Conservation (phyloP, 139 green algal genomes). For the Deuterostichococcus epilithicus region DNA sequence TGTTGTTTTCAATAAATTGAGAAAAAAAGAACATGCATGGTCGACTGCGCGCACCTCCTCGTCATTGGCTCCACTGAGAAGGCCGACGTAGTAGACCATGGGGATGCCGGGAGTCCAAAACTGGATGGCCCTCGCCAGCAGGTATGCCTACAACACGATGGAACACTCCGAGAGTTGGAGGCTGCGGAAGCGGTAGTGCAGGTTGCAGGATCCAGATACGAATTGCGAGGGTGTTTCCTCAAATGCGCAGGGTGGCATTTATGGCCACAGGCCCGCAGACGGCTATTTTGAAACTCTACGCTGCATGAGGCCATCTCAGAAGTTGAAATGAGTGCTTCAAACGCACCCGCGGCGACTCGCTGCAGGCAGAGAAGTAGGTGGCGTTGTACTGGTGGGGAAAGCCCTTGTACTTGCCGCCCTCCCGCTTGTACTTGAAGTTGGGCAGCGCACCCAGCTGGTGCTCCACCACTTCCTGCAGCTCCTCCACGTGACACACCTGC, state of each 20-base stretch:
- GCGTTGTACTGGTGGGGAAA: conserved; percentile 42
- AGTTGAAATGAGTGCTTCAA: too few species aligned
- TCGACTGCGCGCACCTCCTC: conserved; percentile 13
- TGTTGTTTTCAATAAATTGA: too few species aligned
- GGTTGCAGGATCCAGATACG: too few species aligned
- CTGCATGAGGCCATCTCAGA: too few species aligned
- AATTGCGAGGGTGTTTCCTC: too few species aligned
- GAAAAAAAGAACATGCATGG: neutral
- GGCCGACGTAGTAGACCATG: conserved; percentile 50
- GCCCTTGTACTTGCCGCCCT: conserved; percentile 8
- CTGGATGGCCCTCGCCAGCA: conserved; percentile 45
- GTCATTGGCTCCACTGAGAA: conserved; percentile 38
- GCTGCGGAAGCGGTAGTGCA: too few species aligned
- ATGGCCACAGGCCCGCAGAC: too few species aligned
- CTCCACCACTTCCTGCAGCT: conserved; percentile 30
- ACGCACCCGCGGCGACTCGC: neutral
- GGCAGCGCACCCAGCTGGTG: conserved; percentile 13
- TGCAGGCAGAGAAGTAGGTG: conserved; percentile 44
- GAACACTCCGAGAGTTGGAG: too few species aligned
- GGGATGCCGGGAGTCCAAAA: conserved; percentile 53
- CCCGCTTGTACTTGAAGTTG: conserved; percentile 30
- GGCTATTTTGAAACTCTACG: too few species aligned
- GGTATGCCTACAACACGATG: conserved; percentile 29
- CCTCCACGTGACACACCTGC: conserved; percentile 22
- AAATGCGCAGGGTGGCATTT: too few species aligned